These are phyloP conservation scores for Ulota crispa DNA, from an alignment of 225 moss, liverwort and hornwort genomes.

Conservation along the genomic window DNA sequence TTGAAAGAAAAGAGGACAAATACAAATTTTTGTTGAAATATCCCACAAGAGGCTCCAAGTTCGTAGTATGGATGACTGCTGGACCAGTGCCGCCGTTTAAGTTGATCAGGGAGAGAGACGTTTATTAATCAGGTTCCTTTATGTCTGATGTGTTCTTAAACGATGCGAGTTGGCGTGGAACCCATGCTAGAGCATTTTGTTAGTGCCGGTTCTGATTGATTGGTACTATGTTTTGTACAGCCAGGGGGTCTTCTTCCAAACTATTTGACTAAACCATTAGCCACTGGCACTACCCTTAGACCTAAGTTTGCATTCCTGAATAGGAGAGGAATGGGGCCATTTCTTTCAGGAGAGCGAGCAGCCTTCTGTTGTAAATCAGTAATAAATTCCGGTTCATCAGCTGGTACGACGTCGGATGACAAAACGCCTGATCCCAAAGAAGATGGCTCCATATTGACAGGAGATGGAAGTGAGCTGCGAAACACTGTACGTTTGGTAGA, in stretches of 20 bases:
- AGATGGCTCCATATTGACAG: constrained; percentile 82
- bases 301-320: constrained; percentile 7
- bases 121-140: not conserved
- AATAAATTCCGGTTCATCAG: constrained; percentile 39
- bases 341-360: constrained; percentile 5
- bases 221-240: constrained; percentile 27
- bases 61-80: not conserved
- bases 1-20: too few relatives aligned
- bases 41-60: not conserved
- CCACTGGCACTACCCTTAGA: constrained; percentile 26
- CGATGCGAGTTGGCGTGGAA: not conserved
- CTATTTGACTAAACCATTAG: constrained; percentile 15
- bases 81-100: not conserved
- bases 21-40: too few relatives aligned
- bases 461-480: constrained; percentile 86
- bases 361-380: constrained; percentile 38
- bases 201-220: not conserved
- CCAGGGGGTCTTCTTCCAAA: constrained; percentile 27
- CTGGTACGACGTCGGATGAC: constrained; percentile 42
- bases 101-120: not conserved
- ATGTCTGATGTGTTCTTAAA: not conserved
- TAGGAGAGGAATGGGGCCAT: constrained; percentile 18
- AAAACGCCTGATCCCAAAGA: constrained; percentile 29
- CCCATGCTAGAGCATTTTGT: not conserved
- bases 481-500: constrained; percentile 85